phyloP scores from a whole-genome alignment of 805 yeast species.

The Lachancea kluyveri region DNA sequence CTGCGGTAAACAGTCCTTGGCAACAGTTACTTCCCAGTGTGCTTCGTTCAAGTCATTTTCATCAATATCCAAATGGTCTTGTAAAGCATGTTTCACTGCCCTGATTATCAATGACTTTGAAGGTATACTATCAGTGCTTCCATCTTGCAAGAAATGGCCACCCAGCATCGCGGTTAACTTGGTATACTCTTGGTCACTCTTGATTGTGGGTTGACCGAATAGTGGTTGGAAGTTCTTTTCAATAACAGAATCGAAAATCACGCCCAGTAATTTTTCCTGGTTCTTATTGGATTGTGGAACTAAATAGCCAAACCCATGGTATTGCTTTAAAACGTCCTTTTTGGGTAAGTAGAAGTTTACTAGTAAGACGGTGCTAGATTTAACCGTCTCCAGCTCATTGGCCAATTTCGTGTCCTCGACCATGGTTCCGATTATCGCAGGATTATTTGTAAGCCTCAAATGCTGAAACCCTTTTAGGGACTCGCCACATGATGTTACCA shows the following conservation, averaged over 20 bases:
- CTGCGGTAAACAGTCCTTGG: constrained; percentile 69
- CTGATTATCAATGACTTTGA: constrained; percentile 14
- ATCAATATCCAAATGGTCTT: constrained; percentile 34
- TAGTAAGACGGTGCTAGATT: constrained; percentile 48
- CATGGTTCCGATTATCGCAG: constrained; percentile 35
- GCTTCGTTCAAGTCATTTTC: constrained; percentile 25
- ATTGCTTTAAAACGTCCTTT: constrained; percentile 33
- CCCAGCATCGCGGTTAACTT: constrained; percentile 89
- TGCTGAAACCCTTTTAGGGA: constrained; percentile 39
- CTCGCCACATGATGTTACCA: constrained; percentile 10
- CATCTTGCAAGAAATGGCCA: constrained; percentile 53
- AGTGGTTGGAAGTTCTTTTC: constrained; percentile 46
- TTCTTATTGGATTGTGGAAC: constrained; percentile 54
- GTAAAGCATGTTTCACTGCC: constrained; percentile 35
- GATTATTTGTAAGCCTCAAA: constrained; percentile 53
- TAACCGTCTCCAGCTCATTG: constrained; percentile 21
- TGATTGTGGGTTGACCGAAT: constrained; percentile 2
- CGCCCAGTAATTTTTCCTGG: constrained; percentile 64
- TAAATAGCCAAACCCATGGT: constrained; percentile 80
- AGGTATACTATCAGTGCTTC: constrained; percentile 16
- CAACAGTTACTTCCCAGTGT: constrained; percentile 35
- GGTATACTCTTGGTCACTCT: constrained; percentile 38
- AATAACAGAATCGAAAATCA: constrained; percentile 84
- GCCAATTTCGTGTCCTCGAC: constrained; percentile 18
- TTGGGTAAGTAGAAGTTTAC: constrained; percentile 60